Percentiles rank a stretch among this genome's conserved stretches.
phyloP scores from a whole-genome alignment of 108 stramenopile genomes.

The Skeletonema grethae region DNA sequence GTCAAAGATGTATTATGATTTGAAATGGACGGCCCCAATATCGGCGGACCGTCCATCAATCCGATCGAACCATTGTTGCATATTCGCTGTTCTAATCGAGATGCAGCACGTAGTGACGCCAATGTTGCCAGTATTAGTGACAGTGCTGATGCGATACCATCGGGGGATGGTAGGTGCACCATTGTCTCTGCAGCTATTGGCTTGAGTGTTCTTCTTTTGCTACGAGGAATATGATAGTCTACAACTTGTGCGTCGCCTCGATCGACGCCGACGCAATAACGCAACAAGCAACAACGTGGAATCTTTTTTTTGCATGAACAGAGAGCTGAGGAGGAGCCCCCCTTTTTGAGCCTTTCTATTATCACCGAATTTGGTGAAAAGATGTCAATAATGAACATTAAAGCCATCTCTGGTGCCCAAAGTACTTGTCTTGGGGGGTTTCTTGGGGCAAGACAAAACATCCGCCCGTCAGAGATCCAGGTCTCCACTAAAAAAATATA shows the following conservation, averaged over 20 bases:
- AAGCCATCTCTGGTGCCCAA: too few species aligned
- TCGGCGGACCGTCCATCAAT: conserved; percentile 75
- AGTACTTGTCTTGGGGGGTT: too few species aligned
- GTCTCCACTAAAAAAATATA: too few species aligned
- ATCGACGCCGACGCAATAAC: too few species aligned
- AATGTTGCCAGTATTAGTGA: conserved; percentile 45
- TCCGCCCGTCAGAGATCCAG: too few species aligned
- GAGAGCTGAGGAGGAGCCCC: too few species aligned
- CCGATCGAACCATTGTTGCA: conserved; percentile 58
- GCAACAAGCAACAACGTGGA: too few species aligned
- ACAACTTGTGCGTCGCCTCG: too few species aligned
- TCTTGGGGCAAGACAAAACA: too few species aligned
- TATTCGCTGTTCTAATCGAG: conserved; percentile 53
- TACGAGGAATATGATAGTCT: neutral
- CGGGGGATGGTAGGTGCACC: conserved; percentile 11
- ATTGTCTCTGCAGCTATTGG: neutral
- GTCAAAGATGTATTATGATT: neutral
- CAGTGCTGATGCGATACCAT: conserved; percentile 21
- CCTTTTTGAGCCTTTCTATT: too few species aligned
- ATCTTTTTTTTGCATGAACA: neutral
- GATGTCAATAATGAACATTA: too few species aligned
- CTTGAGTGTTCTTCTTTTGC: neutral
- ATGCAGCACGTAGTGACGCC: conserved; percentile 75
- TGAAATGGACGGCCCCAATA: conserved; percentile 36
- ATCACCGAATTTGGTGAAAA: too few species aligned